Conservation (phyloP, 148 eudicot species). For the Chenopodium album region DNA sequence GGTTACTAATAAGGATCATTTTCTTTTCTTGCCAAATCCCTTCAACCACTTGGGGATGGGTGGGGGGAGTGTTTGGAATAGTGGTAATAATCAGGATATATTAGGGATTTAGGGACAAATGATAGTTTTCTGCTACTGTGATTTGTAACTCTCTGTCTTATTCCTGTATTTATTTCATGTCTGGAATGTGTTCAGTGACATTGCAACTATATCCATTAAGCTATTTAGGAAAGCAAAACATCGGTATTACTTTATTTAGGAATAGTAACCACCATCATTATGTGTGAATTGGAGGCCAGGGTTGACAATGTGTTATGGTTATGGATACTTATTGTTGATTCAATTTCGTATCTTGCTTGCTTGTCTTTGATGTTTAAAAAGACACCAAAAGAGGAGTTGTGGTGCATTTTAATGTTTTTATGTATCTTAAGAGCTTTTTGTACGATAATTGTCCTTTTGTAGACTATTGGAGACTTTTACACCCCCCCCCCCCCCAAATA, state of each 20-base stretch:
- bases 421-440: no score
- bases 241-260: not conserved
- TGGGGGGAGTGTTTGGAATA: no score
- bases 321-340: not conserved
- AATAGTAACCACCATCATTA: not conserved
- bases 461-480: not conserved
- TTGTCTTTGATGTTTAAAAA: not conserved
- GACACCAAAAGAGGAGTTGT: not conserved
- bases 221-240: not conserved
- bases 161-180: no score
- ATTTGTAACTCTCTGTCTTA: no score
- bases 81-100: no score
- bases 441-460: not conserved
- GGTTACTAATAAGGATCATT: no score
- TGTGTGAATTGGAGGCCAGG: not conserved
- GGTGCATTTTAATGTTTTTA: not conserved
- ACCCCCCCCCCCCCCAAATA: no score
- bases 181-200: not conserved
- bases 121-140: no score
- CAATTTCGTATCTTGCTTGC: not conserved
- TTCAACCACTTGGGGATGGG: no score
- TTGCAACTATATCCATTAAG: not conserved
- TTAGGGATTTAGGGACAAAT: no score
- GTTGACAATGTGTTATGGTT: not conserved
- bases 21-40: no score